These are phyloP conservation scores for Thamnidium elegans DNA, from an alignment of 192 early-diverging fungal genomes.

Conservation along the genomic window DNA sequence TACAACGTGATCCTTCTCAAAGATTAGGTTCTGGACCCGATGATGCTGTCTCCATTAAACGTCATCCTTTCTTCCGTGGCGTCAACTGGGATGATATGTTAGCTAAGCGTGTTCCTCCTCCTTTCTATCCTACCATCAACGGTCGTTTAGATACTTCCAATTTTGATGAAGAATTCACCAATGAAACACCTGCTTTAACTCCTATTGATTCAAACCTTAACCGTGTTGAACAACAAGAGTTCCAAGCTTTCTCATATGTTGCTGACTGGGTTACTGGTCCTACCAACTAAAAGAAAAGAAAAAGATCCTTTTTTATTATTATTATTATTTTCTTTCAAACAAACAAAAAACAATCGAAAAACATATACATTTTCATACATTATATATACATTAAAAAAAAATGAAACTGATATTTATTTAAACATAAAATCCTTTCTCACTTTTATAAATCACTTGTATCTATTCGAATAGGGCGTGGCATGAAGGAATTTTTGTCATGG, in stretches of 20 bases:
- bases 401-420: too few species aligned
- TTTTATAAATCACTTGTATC: too few species aligned
- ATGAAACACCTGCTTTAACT: conserved; percentile 86
- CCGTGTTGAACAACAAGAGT: conserved; percentile 86
- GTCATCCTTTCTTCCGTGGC: conserved; percentile 91
- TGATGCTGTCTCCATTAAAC: conserved; percentile 91
- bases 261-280: conserved; percentile 67
- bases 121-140: conserved; percentile 79
- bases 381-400: too few species aligned
- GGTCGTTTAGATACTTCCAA: conserved; percentile 86
- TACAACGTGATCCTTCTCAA: conserved; percentile 83
- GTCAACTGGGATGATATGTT: conserved; percentile 95
- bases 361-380: neutral
- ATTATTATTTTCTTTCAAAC: neutral
- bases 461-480: too few species aligned
- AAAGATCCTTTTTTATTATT: neutral
- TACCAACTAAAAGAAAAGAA: neutral
- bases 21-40: conserved; percentile 77
- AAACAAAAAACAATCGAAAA: neutral
- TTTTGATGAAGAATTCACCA: conserved; percentile 98
- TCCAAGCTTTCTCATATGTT: conserved; percentile 89
- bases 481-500: too few species aligned
- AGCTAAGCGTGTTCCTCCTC: conserved; percentile 78
- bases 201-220: conserved; percentile 85
- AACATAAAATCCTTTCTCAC: too few species aligned